Base-by-base conservation (phyloP, 1,139 yeast genomes). In the Pichia terricola region DNA sequence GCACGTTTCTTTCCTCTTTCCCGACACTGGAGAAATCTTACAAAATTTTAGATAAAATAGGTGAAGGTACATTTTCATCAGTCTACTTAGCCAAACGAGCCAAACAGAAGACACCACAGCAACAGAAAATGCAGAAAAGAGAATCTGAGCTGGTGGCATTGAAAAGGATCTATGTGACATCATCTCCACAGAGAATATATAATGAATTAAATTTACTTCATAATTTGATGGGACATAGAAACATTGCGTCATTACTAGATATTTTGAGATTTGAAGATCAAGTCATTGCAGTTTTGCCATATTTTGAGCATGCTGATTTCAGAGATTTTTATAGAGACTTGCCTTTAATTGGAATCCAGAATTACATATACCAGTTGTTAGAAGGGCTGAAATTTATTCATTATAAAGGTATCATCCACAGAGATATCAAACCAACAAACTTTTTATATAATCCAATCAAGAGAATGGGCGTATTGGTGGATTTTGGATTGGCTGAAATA, bases 381-480 rank as follows among this genome's bases (percentile, higher is more conserved):
- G 98, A 94, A 67, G 98, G 97, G 4, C 68, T 94, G 52, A 95
- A 96, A 0, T 91, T 91, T 58, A 72, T 94, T 45, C 99, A 94
- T 62, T 94, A 86, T 56, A 81, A 88, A 40, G 96, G 96, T n/a
- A 89, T 94, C 59, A 94, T 88, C 26, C 99, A 94, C 62, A 75
- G 98, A 41, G 99, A 91, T 61, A 86, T 91, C 55, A 91, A 91
- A 64, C 98, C 99, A 0, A 98, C 87, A 56, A 94, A 94, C 59
- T 82, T 94, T 40, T 68, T 94, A 42, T 69, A 94, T 43, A 96
- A 91, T 62, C 83, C 87, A 3, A 73, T 75, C 53, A 74, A 77
- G 42, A 94, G 85, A 59, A 81, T 82, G 65, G 97, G 97, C 26
- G 89, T 89, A 28, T 82, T 91, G 54, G 96, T 89, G 44, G 97